Evolutionary conservation across 1,284 basidiomycete species (phyloP), one percentile per base, ranked within the genome.

Genomic region (Sporisorium sorghi): DNA sequence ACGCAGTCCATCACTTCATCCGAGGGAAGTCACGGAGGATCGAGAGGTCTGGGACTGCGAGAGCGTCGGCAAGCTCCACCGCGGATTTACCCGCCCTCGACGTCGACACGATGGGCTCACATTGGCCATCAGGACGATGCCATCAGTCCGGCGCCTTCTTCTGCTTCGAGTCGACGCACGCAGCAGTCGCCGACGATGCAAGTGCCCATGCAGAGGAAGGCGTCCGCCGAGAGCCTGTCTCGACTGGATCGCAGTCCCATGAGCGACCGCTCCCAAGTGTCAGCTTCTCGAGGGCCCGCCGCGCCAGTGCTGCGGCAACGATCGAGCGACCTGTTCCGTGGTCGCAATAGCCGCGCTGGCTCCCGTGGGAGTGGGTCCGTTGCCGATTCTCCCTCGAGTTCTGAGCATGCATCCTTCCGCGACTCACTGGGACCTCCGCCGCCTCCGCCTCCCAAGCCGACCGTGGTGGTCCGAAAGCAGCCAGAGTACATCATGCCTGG

Each of bases 11-110:
- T 69, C 47, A 43, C 66, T 3, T 71, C 68, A 7, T 71, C 59
- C 0, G 73, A 75, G 8, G 66, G 72, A 35, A 55, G 46, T 21
- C 59, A 67, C 14, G 46, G 28, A 35, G 48, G n/a, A 23, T 19
- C 33, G 8, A 60, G 58, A 44, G 57, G 62, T 14, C 43, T 71
- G 5, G 74, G 72, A 2, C 49, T 78, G 24, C 63, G 77, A 37
- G 77, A 78, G 26, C 61, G 77, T 35, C 58, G 77, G 8, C 76
- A 78, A 9, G 61, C 62, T n/a, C 71, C 77, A n/a, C 75, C 75
- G 4, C 65, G 77, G 26, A 78, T 78, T 44, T 74, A 78, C 52
- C 77, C 75, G 7, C 77, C 77, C 14, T 78, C 77, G 12, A 60
- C 58, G 17, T 64, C 69, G 24, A 64, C 63, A 2, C 49, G 70